phyloP scores from a whole-genome alignment of 495 filamentous ascomycete genomes.

The Talaromyces nanjingensis region DNA sequence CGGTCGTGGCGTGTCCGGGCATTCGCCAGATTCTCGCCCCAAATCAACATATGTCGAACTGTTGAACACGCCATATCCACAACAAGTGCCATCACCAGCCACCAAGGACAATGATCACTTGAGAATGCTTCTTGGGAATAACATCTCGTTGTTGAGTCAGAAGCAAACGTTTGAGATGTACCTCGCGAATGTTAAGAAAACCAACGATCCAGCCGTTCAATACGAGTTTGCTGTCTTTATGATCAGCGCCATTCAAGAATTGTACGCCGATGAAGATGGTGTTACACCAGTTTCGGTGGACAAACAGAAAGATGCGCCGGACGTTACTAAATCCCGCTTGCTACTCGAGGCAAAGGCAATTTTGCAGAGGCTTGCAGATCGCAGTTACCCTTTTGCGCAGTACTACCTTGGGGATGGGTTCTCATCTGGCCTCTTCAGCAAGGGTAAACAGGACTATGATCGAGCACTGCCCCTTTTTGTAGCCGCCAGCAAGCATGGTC shows the following conservation, averaged over 20 bases:
- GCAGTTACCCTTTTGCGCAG: conserved; percentile 90
- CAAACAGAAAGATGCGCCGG: conserved; percentile 29
- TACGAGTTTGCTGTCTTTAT: conserved; percentile 96
- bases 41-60: conserved; percentile 74
- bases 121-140: conserved; percentile 69
- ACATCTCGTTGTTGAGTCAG: conserved; percentile 81
- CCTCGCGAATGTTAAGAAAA: conserved; percentile 91
- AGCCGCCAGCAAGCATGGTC: conserved; percentile 91
- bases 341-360: conserved; percentile 84
- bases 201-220: conserved; percentile 76
- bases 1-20: conserved; percentile 50
- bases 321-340: conserved; percentile 55
- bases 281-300: conserved; percentile 28
- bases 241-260: conserved; percentile 74
- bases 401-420: conserved; percentile 96
- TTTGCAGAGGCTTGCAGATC: conserved; percentile 75
- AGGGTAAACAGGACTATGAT: conserved; percentile 84
- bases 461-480: conserved; percentile 87
- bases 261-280: conserved; percentile 30
- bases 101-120: conserved; percentile 74
- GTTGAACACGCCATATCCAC: conserved; percentile 81
- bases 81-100: conserved; percentile 68
- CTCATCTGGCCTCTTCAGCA: conserved; percentile 89
- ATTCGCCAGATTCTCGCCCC: conserved; percentile 69
- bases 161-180: conserved; percentile 97